Conservation (phyloP, 2,329 filamentous ascomycete genomes). For the Thyridium curvatum region DNA sequence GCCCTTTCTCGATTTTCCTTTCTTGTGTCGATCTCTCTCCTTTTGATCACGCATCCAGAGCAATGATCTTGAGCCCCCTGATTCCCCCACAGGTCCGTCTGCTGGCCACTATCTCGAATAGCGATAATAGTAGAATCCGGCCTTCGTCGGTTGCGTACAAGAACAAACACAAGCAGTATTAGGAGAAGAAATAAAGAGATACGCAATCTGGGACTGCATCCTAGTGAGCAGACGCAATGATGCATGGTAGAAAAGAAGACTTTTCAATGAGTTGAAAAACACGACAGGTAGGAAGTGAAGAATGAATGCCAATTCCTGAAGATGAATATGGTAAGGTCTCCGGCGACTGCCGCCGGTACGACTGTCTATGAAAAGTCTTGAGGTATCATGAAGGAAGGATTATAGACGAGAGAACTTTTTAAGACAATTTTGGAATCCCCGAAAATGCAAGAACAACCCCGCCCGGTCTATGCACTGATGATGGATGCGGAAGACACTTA, state of each 20-base stretch:
- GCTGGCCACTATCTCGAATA: no score
- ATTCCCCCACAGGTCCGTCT: no score
- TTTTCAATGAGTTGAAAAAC: slow-evolving; percentile 8
- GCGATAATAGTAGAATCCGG: no score
- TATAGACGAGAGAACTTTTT: slow-evolving; percentile 39
- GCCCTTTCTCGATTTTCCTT: no score
- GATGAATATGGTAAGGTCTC: slow-evolving; percentile 15
- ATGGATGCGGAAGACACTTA: slow-evolving; percentile 35
- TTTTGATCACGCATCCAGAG: no score
- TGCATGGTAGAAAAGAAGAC: slow-evolving; percentile 1
- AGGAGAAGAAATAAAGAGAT: no score
- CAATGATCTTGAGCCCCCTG: no score
- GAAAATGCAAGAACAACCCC: slow-evolving; percentile 42
- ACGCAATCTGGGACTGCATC: no score
- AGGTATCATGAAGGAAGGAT: slow-evolving; percentile 43
- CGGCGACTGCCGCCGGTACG: slow-evolving; percentile 24
- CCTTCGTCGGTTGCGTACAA: no score
- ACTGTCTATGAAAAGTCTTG: slow-evolving; percentile 34
- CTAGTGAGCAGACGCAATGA: background rate
- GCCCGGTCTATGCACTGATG: slow-evolving; percentile 41
- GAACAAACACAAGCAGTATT: no score
- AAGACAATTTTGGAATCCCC: slow-evolving; percentile 38
- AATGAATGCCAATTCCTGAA: background rate
- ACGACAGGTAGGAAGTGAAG: slow-evolving; percentile 9
- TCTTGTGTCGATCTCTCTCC: no score